These are phyloP conservation scores for Carex littledalei DNA, from an alignment of 176 grass and related monocot genomes.

Conservation along the genomic window DNA sequence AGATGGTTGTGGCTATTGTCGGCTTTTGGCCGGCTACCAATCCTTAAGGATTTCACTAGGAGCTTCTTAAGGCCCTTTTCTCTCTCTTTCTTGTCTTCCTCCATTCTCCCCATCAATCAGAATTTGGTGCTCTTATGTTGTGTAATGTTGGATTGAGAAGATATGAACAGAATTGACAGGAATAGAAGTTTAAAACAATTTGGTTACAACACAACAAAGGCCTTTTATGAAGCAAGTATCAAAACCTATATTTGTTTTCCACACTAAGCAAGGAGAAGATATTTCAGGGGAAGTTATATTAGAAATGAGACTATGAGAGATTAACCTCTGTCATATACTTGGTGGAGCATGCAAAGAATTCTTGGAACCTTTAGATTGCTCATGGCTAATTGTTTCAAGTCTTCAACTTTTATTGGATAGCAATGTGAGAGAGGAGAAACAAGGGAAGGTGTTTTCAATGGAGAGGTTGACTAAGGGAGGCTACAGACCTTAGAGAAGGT, in stretches of 20 bases:
- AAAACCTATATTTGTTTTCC: neutral
- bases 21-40: neutral
- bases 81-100: neutral
- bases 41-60: slow-evolving; percentile 44
- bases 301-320: neutral
- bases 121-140: neutral
- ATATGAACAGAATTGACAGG: neutral
- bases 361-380: slow-evolving; percentile 28
- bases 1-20: neutral
- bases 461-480: neutral
- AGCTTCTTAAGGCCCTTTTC: slow-evolving; percentile 35
- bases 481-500: neutral
- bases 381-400: slow-evolving; percentile 14
- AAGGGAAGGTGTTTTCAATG: neutral
- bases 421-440: neutral
- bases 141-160: neutral
- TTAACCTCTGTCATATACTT: slow-evolving; percentile 45
- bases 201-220: neutral
- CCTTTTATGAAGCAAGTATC: neutral
- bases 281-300: neutral
- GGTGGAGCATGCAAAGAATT: slow-evolving; percentile 18
- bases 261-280: neutral
- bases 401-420: neutral
- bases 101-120: slow-evolving; percentile 8
- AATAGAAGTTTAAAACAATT: neutral